A percentile compares a stretch with the other conserved stretches of the same genome.
Evolutionary conservation across 257 asterid species (phyloP).

Genomic region (Thymus mandschuricus): DNA sequence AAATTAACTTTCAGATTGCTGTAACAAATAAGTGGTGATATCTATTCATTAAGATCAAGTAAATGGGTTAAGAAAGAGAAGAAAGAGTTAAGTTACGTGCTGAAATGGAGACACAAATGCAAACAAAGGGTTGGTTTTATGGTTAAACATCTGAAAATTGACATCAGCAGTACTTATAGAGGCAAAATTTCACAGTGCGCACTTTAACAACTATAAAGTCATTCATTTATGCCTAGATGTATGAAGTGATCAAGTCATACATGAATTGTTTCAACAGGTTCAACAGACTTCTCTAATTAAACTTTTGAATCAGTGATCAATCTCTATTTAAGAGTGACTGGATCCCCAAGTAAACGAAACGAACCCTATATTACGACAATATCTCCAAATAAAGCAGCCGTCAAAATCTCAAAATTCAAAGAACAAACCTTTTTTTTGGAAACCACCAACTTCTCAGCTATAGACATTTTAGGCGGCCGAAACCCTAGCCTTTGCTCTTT

Average conservation of each 20-base stretch:
- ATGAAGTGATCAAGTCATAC: conserved; percentile 1
- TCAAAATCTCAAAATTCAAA: conserved; percentile 19
- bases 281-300: neutral
- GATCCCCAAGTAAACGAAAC: neutral
- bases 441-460: conserved; percentile 73
- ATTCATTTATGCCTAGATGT: neutral
- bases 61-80: neutral
- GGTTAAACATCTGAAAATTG: neutral
- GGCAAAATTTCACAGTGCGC: neutral
- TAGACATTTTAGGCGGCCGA: conserved; percentile 76
- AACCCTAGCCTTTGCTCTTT: conserved; percentile 75
- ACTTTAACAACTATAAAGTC: neutral
- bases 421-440: conserved; percentile 75
- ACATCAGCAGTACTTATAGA: neutral
- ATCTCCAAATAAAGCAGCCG: neutral
- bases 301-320: neutral
- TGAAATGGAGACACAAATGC: conserved; percentile 12
- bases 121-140: neutral
- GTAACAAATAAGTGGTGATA: conserved; percentile 1
- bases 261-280: conserved; percentile 10
- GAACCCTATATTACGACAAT: conserved; percentile 11
- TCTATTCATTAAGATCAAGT: neutral
- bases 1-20: neutral
- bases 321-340: neutral
- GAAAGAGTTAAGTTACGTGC: neutral